These are phyloP conservation scores for Exophiala oligosperma DNA, from an alignment of 2,329 filamentous ascomycete species.

Conservation along the genomic window DNA sequence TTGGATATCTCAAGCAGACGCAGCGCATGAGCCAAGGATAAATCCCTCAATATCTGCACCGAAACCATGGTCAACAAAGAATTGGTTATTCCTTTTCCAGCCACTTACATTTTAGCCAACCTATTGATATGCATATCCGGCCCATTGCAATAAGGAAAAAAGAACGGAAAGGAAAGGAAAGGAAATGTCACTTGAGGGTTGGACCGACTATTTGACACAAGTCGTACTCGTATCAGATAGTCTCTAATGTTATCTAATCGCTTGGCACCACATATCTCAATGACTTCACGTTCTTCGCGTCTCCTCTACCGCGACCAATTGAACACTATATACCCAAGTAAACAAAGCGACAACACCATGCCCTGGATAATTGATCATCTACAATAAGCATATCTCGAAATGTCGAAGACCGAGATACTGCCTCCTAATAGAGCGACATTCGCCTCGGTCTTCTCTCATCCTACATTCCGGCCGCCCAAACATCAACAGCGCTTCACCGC, in stretches of 20 bases:
- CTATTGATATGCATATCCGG: too few relatives aligned
- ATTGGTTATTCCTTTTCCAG: too few relatives aligned
- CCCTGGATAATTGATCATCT: not conserved
- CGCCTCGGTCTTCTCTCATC: constrained; percentile 20
- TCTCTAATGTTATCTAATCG: constrained; percentile 9
- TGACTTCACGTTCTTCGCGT: constrained; percentile 1
- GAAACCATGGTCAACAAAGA: constrained; percentile 12
- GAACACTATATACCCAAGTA: not conserved
- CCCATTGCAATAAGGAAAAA: too few relatives aligned
- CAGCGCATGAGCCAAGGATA: constrained; percentile 5
- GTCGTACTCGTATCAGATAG: too few relatives aligned
- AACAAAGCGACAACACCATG: not conserved
- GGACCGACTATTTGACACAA: too few relatives aligned
- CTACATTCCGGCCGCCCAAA: constrained; percentile 13
- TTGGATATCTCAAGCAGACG: constrained; percentile 5
- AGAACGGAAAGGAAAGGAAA: constrained; percentile 12
- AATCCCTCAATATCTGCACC: constrained; percentile 27
- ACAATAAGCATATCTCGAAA: not conserved
- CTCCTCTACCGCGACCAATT: not conserved
- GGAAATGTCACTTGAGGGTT: too few relatives aligned
- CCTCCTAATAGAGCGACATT: constrained; percentile 6
- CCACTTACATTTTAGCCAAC: too few relatives aligned
- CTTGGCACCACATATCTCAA: not conserved
- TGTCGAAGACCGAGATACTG: constrained; percentile 9
- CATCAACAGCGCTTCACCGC: constrained; percentile 13